phyloP scores from a whole-genome alignment of 352 stramenopile species.

The Phytophthora cactorum region DNA sequence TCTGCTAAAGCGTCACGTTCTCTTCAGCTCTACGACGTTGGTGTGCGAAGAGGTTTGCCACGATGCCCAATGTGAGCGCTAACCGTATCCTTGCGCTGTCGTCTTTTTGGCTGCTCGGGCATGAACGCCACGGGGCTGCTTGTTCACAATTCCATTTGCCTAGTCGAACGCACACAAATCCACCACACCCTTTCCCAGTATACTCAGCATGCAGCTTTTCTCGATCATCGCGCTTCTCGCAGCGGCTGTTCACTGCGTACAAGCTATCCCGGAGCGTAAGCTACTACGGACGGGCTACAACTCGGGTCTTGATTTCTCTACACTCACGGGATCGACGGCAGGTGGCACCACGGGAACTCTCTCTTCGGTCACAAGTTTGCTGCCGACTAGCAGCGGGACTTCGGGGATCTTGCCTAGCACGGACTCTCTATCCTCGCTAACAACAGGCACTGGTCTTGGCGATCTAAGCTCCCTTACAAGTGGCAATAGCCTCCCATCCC shows the following conservation, averaged over 20 bases:
- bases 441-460: neutral
- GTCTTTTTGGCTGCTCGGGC: no score
- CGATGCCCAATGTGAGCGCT: no score
- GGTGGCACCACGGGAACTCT: neutral
- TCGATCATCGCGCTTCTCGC: conserved; percentile 8
- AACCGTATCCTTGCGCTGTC: no score
- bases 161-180: no score
- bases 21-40: no score
- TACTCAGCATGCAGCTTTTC: no score
- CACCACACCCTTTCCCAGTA: no score
- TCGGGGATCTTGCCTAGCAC: conserved; percentile 4
- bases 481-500: no score
- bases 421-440: conserved; percentile 8
- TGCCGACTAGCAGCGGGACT: conserved; percentile 8
- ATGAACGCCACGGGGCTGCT: no score
- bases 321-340: neutral
- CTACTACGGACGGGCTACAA: conserved; percentile 5
- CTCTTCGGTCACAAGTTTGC: conserved; percentile 4
- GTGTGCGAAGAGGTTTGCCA: no score
- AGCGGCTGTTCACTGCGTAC: conserved; percentile 5
- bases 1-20: no score
- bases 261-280: conserved; percentile 11
- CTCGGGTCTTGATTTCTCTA: conserved; percentile 8
- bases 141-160: no score
- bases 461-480: neutral